Evolutionary conservation across 345 rosid genomes (phyloP), one percentile per base, ranked within the genome.

Genomic region (Pelargonium nanum): DNA sequence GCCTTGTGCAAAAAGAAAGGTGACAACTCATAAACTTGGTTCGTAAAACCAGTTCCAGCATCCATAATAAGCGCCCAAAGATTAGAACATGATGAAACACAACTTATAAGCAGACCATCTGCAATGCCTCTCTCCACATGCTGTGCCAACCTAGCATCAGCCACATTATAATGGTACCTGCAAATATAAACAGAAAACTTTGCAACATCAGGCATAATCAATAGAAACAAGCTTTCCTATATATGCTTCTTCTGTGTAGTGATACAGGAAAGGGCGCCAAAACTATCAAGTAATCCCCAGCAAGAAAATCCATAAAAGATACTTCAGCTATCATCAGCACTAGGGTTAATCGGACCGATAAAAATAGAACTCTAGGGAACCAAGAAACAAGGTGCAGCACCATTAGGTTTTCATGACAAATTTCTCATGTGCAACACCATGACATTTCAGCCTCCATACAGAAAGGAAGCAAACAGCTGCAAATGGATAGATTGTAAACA

Each of bases 11-110:
- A 76, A 71, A 94, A 90, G 60, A 70, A 72, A 21, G 96, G 85
- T 25, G 97, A 87, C 32, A 86, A 77, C 66, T 93, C 92, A 60
- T 89, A 88, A 62, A 94, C 95, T 83, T 94, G 99, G 72, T 68
- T 70, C n/a, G 85, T 65, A 71, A 78, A 93, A 70, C 88, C 88
- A 55, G 98, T 86, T 58, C 96, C 95, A 34, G 96, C 98, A 78
- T 91, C 98, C 99, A 93, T 93, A 60, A 90, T 85, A 48, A 94
- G 72, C 20, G 99, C 99, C 99, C 99, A 94, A 24, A 90, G 87
- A 81, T 83, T 90, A 57, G 88, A 82, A 69, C 85, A 90, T 21
- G 97, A 90, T 26, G 99, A 78, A 66, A 94, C 89, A 66, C 97
- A 79, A 76, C 97, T 94, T 72, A 94, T 90, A 32, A 76, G 77